A percentile compares a stretch with the other conserved stretches of the same genome.
Conservation (phyloP, 2,329 filamentous ascomycete species). For the Colletotrichum plurivorum region DNA sequence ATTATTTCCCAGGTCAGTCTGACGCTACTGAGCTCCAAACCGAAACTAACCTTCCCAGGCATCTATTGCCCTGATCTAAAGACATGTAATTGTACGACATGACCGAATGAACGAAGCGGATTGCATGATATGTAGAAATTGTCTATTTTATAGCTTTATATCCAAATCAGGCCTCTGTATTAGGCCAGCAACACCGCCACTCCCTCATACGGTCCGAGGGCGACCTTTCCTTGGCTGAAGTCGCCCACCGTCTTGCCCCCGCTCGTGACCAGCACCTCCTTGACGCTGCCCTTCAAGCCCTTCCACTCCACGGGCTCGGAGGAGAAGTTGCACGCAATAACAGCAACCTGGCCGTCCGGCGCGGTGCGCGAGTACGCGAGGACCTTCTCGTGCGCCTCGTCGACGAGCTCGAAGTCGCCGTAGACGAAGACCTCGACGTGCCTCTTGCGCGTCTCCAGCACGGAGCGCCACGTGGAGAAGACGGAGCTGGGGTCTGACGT, state of each 20-base stretch:
- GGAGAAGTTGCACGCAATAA: conserved; percentile 58
- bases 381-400: conserved; percentile 52
- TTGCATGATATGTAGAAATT: neutral
- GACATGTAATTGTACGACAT: too few relatives aligned
- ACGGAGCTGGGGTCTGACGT: conserved; percentile 63
- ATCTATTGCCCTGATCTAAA: too few relatives aligned
- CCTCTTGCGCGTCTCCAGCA: conserved; percentile 72
- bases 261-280: conserved; percentile 53
- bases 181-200: conserved; percentile 50
- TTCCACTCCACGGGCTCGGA: conserved; percentile 50
- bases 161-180: neutral
- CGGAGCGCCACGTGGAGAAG: conserved; percentile 72
- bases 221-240: conserved; percentile 46
- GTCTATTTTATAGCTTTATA: neutral
- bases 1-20: too few relatives aligned
- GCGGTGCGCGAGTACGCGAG: conserved; percentile 56
- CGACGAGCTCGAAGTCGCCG: conserved; percentile 64
- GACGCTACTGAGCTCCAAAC: too few relatives aligned
- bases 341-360: conserved; percentile 48
- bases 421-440: conserved; percentile 76
- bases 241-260: conserved; percentile 47
- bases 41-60: too few relatives aligned
- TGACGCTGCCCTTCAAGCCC: conserved; percentile 44
- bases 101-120: neutral
- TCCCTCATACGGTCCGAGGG: conserved; percentile 55